phyloP scores from a whole-genome alignment of 2,329 filamentous ascomycete genomes.

The Biscogniauxia sp. region DNA sequence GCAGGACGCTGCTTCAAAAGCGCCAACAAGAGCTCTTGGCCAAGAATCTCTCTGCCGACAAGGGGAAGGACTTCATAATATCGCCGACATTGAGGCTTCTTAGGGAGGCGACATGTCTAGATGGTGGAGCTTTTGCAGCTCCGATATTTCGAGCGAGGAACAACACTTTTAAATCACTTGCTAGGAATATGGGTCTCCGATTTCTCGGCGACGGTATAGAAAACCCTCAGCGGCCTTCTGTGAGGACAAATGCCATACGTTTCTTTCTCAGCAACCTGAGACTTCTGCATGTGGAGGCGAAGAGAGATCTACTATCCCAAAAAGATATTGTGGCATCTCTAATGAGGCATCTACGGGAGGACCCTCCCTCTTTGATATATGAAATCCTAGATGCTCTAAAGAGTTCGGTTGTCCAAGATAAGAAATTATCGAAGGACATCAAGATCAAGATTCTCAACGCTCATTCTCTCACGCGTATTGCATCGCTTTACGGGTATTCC shows the following conservation, averaged over 20 bases:
- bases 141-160: conserved; percentile 75
- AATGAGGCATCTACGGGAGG: conserved; percentile 73
- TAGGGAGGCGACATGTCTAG: conserved; percentile 79
- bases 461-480: conserved; percentile 68
- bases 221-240: conserved; percentile 68
- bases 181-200: conserved; percentile 75
- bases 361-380: conserved; percentile 70
- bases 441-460: conserved; percentile 78
- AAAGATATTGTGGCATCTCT: conserved; percentile 67
- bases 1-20: conserved; percentile 77
- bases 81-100: conserved; percentile 84
- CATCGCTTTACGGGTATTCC: conserved; percentile 66
- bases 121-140: conserved; percentile 78
- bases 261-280: conserved; percentile 79
- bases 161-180: conserved; percentile 75
- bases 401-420: conserved; percentile 70
- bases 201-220: conserved; percentile 58
- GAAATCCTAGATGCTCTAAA: conserved; percentile 74
- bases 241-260: conserved; percentile 78
- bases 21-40: conserved; percentile 78
- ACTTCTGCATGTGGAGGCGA: conserved; percentile 72
- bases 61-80: conserved; percentile 82
- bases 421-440: conserved; percentile 65
- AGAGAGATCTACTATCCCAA: conserved; percentile 80
- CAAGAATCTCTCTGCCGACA: conserved; percentile 74